Base-by-base conservation (phyloP, 179 eudicot species). In the Beta lomatogona region DNA sequence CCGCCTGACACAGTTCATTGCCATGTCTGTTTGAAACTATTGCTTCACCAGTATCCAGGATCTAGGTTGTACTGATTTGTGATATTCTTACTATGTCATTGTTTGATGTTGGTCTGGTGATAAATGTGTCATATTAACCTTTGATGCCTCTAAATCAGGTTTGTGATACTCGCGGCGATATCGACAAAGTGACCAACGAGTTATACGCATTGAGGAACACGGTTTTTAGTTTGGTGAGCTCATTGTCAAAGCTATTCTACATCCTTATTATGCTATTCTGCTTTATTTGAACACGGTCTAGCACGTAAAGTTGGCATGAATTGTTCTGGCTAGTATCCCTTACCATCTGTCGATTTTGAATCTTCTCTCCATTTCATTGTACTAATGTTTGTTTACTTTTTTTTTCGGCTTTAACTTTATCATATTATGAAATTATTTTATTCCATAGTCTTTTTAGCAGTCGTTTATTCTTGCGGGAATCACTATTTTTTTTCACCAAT, bases 141-240 rank as follows among this genome's bases (percentile, higher is more conserved):
- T 69, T 78, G 9, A 66, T 82, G 31, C 73, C 74, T 86, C 72
- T 87, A 81, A 80, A 84, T 86, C 91, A 95, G 98, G 97, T 95
- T 59, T 65, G 75, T 58, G 90, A 85, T 82, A 92, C 87, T 55
- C 92, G 93, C 73, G 90, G 48, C 73, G 97, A 92, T 85, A 81
- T 94, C 65, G 89, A 91, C 72, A 87, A 85, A 77, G 86, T 92
- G 81, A 85, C 88, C 61, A 81, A 63, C 31, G 92, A 90, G 82
- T 77, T 95, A 89, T 86, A 90, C 81, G 80, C 72, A 48, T 83
- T 95, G 77, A 88, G 83, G 57, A 63, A 85, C 77, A 82, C 90
- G 80, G 97, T 92, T 82, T 76, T 80, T 67, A 88, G 88, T 81
- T 84, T 95, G 99, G 99, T 95, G 83, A 86, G 95, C 78, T 50